Evolutionary conservation across 805 yeast genomes (phyloP), one percentile per base, ranked within the genome.

Genomic region (Ogataea methanolica): DNA sequence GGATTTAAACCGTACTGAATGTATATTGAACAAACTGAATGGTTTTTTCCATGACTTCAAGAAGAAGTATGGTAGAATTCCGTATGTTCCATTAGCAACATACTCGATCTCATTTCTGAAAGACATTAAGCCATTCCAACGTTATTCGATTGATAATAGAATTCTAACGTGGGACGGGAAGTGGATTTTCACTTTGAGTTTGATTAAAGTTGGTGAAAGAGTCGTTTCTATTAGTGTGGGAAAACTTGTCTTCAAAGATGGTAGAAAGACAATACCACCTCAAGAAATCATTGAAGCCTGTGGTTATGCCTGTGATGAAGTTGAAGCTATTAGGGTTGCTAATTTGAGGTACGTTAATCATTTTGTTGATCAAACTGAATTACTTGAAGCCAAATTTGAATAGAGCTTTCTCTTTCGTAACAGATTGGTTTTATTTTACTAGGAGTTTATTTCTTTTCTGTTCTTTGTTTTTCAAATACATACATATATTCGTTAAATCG

Each of bases 101-200:
- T 83, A 87, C 9, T 77, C 76, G 44, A 75, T 85, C 31, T 72
- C 77, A 26, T 91, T 88, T 68, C 74, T 83, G 51, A 78, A 75
- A 52, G 96, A 91, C 59, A 80, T 92, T 61, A 76, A 69, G 56
- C 84, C 92, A 1, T 87, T 82, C 59, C 78, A 76, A 46, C 56
- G 57, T 23, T 91, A 82, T 61, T 53, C 67, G 3, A 72, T 91
- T 21, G 69, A 71, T 34, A 75, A 85, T 3, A 70, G 79, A 36
- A 74, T 91, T 17, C 62, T 86, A 6, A 84, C 92, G 7, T 90
- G 96, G 96, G 94, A 88, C 67, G 72, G 78, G 33, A 91, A 90
- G 65, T 89, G 97, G 96, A 57, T 91, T 14, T 90, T 81, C 60
- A 76, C 88, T 12, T 53, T 85, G 22, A 78, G 85, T 38, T 75